Percentiles rank a stretch among this genome's conserved stretches.
Conservation (phyloP, 2,329 filamentous ascomycete genomes). For the Venturia aucupariae region DNA sequence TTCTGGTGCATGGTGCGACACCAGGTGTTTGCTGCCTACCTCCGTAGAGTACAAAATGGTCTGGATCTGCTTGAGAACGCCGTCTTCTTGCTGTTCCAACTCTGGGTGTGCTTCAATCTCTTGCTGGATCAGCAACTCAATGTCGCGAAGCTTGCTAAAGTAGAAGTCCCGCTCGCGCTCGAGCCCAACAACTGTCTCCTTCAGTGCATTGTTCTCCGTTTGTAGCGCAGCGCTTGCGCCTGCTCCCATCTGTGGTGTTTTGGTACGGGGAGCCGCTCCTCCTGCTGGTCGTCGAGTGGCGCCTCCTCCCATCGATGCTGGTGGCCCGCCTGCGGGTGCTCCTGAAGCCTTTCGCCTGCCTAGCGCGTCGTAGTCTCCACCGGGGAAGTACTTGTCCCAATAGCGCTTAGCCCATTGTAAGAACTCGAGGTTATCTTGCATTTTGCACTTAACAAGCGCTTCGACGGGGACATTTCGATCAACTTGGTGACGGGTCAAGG, state of each 20-base stretch:
- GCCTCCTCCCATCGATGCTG: slow-evolving; percentile 48
- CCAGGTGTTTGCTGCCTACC: slow-evolving; percentile 30
- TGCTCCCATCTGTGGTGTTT: slow-evolving; percentile 36
- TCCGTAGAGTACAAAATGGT: slow-evolving; percentile 95
- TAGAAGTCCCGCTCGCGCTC: slow-evolving; percentile 98
- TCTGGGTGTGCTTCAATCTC: slow-evolving; percentile 88
- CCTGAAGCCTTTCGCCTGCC: slow-evolving; percentile 70
- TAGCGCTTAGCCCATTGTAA: slow-evolving; percentile 93
- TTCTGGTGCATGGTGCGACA: not conserved
- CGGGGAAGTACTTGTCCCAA: slow-evolving; percentile 97
- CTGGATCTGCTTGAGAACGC: slow-evolving; percentile 92
- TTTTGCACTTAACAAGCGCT: slow-evolving; percentile 91
- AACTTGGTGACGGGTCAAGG: slow-evolving; percentile 76
- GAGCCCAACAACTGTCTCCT: slow-evolving; percentile 89
- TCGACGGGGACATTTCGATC: slow-evolving; percentile 87
- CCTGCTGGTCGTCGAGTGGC: slow-evolving; percentile 36
- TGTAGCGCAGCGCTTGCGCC: slow-evolving; percentile 63
- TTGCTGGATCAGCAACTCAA: slow-evolving; percentile 87
- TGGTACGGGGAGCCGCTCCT: slow-evolving; percentile 32
- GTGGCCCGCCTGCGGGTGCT: slow-evolving; percentile 41
- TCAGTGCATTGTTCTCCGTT: slow-evolving; percentile 78
- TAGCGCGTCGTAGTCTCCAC: slow-evolving; percentile 91
- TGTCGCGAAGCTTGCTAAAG: slow-evolving; percentile 96
- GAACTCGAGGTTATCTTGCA: slow-evolving; percentile 99
- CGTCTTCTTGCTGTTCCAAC: slow-evolving; percentile 86